Evolutionary conservation across 768 basidiomycete genomes (phyloP), one percentile per base, ranked within the genome.

Genomic region (Sporobolomyces phaffii): DNA sequence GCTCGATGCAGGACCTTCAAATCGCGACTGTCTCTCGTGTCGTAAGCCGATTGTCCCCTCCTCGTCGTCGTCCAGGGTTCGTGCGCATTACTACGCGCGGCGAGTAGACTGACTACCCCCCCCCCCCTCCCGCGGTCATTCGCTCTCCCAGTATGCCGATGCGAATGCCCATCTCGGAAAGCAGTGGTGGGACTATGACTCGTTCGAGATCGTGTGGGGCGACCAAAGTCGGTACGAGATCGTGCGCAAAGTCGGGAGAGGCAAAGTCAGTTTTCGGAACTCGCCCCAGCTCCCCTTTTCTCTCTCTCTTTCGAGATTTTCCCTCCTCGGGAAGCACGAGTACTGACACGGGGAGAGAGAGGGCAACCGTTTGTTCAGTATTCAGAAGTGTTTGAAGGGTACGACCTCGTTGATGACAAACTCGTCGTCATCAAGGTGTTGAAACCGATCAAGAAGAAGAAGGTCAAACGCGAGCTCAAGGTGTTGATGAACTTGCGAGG

Each of bases 391-490:
- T 74, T 74, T 33, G 59, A 68, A 29, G 72, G 54, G 3, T 28
- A 60, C 62, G 54, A 70, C 38, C 40, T 77, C 24, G 58, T 20
- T 74, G 75, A 22, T 64, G 73, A 33, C 38, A 67, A 73, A 33
- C 29, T 40, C 17, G 51, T 69, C 34, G 68, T 73, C n/a, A 56
- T 67, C 58, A 72, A 74, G 22, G 68, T 67, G 6, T 48, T 73
- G 48, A 70, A 69, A 43, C 68, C 72, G 18, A 59, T 72, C 61
- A 65, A 71, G 48, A 69, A 71, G 62, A 51, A 61, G 45, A 69
- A 47, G 51, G 97, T 97, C 80, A 97, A 97, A 81, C 84, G 94
- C 70, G 94, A 98, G 80, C 96, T 98, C 78, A 97, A 97, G 82
- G 94, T 98, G 75, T 80, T 98, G 29, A 91, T 93, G 79, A 96